A percentile compares a stretch with the other conserved stretches of the same genome.
phyloP scores from a whole-genome alignment of 768 basidiomycete genomes.

The Rhizopogon sp. region DNA sequence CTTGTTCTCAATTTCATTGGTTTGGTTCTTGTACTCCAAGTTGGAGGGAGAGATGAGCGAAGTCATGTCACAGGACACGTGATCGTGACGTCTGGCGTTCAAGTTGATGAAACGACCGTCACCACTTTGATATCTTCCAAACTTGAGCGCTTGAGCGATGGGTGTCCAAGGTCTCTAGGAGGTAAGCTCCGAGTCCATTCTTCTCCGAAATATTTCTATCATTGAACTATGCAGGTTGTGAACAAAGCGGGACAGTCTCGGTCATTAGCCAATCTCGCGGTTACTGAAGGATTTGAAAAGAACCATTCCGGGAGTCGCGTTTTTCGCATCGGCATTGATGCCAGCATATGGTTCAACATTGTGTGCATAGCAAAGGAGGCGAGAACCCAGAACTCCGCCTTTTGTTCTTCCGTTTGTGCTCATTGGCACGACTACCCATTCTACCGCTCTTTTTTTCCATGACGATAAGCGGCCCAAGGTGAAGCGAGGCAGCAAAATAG shows the following conservation, averaged over 20 bases:
- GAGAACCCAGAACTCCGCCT: conserved; percentile 39
- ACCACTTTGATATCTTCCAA: no score
- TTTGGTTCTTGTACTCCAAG: no score
- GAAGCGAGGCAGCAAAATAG: conserved; percentile 32
- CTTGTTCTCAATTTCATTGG: no score
- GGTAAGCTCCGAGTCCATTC: conserved; percentile 3
- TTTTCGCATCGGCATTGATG: conserved; percentile 39
- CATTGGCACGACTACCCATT: conserved; percentile 32
- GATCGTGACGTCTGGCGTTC: neutral
- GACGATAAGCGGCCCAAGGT: conserved; percentile 35
- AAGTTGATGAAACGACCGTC: neutral
- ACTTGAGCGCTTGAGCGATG: conserved; percentile 6
- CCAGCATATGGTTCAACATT: conserved; percentile 31
- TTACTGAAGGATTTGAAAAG: conserved; percentile 15
- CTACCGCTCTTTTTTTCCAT: conserved; percentile 43
- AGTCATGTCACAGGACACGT: neutral
- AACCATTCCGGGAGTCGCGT: conserved; percentile 32
- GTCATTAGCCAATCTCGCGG: conserved; percentile 32
- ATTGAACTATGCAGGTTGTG: conserved; percentile 25
- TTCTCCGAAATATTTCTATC: neutral
- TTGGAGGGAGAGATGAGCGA: no score
- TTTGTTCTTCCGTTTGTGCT: conserved; percentile 38
- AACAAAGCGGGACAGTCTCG: conserved; percentile 31
- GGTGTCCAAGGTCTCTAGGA: conserved; percentile 22
- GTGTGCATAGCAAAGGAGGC: conserved; percentile 10